A percentile compares a stretch with the other conserved stretches of the same genome.
Evolutionary conservation across 2,329 filamentous ascomycete genomes (phyloP).

Genomic region (Drechslerella coelobrocha): DNA sequence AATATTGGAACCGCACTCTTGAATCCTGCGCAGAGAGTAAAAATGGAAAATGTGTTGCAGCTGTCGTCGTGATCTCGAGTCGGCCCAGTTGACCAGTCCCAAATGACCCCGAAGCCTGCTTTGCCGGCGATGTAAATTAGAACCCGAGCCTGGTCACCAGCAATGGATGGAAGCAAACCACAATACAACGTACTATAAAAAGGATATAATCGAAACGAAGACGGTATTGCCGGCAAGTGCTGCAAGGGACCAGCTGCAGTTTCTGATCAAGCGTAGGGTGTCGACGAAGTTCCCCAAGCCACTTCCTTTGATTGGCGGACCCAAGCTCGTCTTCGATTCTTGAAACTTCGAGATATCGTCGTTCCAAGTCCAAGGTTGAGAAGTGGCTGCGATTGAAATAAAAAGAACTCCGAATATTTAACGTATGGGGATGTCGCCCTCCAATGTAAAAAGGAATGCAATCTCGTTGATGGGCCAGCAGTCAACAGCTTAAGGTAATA

Average conservation of each 20-base stretch:
- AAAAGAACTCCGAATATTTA: too few relatives aligned
- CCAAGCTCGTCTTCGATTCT: conserved; percentile 14
- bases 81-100: conserved; percentile 21
- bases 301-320: conserved; percentile 44
- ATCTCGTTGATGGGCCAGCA: conserved; percentile 38
- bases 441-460: conserved; percentile 20
- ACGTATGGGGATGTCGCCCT: too few relatives aligned
- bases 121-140: conserved; percentile 20
- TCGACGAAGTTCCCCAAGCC: conserved; percentile 38
- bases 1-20: conserved; percentile 24
- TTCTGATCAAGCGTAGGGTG: conserved; percentile 11
- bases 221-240: conserved; percentile 21
- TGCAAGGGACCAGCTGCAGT: conserved; percentile 34
- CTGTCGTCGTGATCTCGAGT: conserved; percentile 25
- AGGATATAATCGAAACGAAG: conserved; percentile 22
- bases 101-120: conserved; percentile 17
- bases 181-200: conserved; percentile 43
- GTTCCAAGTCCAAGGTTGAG: not conserved
- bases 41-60: conserved; percentile 43
- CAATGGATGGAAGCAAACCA: conserved; percentile 2
- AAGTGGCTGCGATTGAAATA: conserved; percentile 8
- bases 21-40: conserved; percentile 12
- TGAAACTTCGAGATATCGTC: conserved; percentile 16
- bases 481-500: conserved; percentile 18
- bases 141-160: conserved; percentile 30